Evolutionary conservation across 2,329 filamentous ascomycete genomes (phyloP).

Genomic region (Aspergillus japonicus): DNA sequence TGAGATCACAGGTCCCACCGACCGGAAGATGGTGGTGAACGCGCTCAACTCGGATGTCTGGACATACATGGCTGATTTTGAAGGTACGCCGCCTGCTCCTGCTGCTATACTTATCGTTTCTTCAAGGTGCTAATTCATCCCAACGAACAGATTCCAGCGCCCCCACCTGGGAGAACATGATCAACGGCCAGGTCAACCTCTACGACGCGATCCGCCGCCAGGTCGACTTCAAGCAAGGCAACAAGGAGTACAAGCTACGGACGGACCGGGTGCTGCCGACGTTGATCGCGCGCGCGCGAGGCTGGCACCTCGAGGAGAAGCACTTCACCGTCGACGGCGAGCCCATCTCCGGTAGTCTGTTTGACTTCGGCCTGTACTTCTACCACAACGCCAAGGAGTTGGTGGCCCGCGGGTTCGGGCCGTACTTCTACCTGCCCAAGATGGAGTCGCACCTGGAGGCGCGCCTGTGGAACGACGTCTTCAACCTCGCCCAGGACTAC

Average conservation of each 20-base stretch:
- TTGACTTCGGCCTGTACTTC: conserved; percentile 98
- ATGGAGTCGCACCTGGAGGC: conserved; percentile 98
- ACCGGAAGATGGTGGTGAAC: conserved; percentile 99
- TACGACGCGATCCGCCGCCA: conserved; percentile 93
- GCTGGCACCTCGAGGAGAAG: conserved; percentile 98
- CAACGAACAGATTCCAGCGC: conserved; percentile 74
- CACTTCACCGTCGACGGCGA: conserved; percentile 94
- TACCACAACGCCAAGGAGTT: conserved; percentile 95
- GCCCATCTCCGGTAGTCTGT: conserved; percentile 86
- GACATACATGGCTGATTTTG: conserved; percentile 99
- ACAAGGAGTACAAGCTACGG: conserved; percentile 96
- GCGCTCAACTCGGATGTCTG: conserved; percentile 93
- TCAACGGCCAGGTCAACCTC: conserved; percentile 95
- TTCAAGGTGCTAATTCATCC: background rate
- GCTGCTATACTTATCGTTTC: no score
- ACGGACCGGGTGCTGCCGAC: conserved; percentile 85
- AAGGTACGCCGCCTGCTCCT: conserved; percentile 60
- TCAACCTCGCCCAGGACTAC: conserved; percentile 93
- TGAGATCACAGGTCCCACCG: conserved; percentile 95
- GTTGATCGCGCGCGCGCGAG: conserved; percentile 88
- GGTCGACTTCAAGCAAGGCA: conserved; percentile 92
- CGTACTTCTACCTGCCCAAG: conserved; percentile 98
- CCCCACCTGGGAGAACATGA: conserved; percentile 99
- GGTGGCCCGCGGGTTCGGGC: conserved; percentile 77
- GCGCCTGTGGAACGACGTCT: conserved; percentile 95